A percentile compares a stretch with the other conserved stretches of the same genome.
Evolutionary conservation across 78 protist species (phyloP).

Genomic region (Chrysochromulina parva): DNA sequence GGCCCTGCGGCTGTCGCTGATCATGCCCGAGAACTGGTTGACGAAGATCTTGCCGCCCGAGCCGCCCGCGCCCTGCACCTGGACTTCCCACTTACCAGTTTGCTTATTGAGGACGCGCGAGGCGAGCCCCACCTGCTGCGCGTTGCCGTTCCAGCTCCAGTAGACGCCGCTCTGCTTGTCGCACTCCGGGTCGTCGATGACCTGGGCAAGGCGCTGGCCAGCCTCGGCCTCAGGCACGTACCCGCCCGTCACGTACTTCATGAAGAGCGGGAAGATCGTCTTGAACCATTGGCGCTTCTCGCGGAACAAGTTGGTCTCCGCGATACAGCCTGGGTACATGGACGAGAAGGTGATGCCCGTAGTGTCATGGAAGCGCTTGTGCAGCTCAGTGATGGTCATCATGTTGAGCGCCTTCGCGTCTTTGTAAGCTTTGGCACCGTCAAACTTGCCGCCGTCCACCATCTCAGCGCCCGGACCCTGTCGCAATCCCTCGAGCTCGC

Average conservation of each 20-base stretch:
- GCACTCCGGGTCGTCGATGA: neutral
- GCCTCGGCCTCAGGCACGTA: constrained; percentile 40
- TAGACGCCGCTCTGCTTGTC: constrained; percentile 20
- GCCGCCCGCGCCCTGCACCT: constrained; percentile 1
- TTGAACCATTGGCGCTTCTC: constrained; percentile 17
- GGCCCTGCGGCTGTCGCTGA: neutral
- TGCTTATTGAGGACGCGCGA: neutral
- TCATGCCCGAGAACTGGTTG: constrained; percentile 4
- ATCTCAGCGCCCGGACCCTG: neutral
- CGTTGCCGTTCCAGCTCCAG: constrained; percentile 43
- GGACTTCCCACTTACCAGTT: neutral
- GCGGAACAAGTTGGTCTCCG: constrained; percentile 34
- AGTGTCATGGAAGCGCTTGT: neutral
- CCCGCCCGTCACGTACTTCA: constrained; percentile 28
- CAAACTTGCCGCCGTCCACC: constrained; percentile 5
- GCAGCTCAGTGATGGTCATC: constrained; percentile 28
- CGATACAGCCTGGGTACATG: constrained; percentile 48
- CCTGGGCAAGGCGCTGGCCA: constrained; percentile 33
- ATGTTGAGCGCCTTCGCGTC: constrained; percentile 37
- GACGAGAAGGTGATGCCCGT: constrained; percentile 36
- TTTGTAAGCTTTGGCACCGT: constrained; percentile 39
- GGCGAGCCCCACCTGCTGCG: neutral
- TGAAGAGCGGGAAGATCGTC: neutral
- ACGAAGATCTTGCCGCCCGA: constrained; percentile 31
- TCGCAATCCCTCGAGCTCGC: constrained; percentile 17